phyloP scores from a whole-genome alignment of 495 filamentous ascomycete species.

The Aspergillus mulundensis region DNA sequence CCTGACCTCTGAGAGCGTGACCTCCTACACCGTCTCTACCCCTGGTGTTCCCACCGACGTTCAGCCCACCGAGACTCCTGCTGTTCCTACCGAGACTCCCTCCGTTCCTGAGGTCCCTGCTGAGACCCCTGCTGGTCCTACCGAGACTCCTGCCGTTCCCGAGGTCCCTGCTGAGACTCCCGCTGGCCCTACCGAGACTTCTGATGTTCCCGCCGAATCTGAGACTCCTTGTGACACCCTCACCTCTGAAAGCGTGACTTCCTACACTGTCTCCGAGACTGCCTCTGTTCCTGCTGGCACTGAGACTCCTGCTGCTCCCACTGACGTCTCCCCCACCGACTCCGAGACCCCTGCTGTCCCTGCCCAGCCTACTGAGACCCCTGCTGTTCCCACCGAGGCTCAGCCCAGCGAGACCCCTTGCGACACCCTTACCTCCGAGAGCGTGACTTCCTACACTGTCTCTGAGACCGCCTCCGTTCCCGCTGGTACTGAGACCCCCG shows the following conservation, averaged over 20 bases:
- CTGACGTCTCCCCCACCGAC: slow-evolving; percentile 1
- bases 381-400: background rate
- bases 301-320: background rate
- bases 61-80: background rate
- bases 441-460: slow-evolving; percentile 1
- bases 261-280: slow-evolving; percentile 11
- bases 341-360: slow-evolving; percentile 12
- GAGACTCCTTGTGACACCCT: slow-evolving; percentile 23
- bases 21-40: slow-evolving; percentile 11
- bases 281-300: background rate
- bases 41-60: background rate
- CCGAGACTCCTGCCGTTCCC: slow-evolving; percentile 11
- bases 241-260: slow-evolving; percentile 12
- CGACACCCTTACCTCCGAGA: slow-evolving; percentile 17
- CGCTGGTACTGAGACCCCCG: background rate
- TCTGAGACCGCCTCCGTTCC: background rate
- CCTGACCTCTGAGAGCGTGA: slow-evolving; percentile 13
- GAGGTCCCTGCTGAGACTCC: background rate
- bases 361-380: slow-evolving; percentile 8
- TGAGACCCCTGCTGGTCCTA: background rate
- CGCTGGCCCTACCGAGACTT: slow-evolving; percentile 7
- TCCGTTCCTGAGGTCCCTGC: slow-evolving; percentile 20
- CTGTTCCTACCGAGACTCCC: slow-evolving; percentile 18
- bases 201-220: background rate
- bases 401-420: slow-evolving; percentile 11